Evolutionary conservation across 2,329 filamentous ascomycete species (phyloP).

Genomic region (Aspergillus thermomutatus): DNA sequence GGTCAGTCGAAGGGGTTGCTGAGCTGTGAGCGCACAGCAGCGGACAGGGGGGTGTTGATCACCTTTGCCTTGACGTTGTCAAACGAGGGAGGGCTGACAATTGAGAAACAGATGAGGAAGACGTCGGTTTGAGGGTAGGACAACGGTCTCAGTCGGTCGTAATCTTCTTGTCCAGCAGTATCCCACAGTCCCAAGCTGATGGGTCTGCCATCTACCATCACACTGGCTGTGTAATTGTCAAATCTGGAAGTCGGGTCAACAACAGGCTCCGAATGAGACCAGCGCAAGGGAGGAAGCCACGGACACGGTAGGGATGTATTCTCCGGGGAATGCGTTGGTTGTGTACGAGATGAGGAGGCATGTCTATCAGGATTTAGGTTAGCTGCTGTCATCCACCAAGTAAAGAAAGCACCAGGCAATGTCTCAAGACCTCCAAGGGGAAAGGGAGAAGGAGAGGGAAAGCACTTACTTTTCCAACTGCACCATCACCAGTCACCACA

Average conservation of each 20-base stretch:
- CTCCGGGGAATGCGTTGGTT: slow-evolving; percentile 98
- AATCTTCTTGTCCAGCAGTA: slow-evolving; percentile 98
- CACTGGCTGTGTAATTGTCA: slow-evolving; percentile 98
- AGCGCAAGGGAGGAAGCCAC: slow-evolving; percentile 23
- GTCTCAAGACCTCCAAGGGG: background rate
- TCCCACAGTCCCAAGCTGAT: slow-evolving; percentile 97
- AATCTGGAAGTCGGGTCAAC: slow-evolving; percentile 58
- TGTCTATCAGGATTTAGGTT: slow-evolving; percentile 59
- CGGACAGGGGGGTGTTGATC: slow-evolving; percentile 28
- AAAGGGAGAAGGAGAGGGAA: slow-evolving; percentile 9
- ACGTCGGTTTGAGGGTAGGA: slow-evolving; percentile 99
- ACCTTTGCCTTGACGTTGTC: slow-evolving; percentile 99
- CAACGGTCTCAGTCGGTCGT: slow-evolving; percentile 88
- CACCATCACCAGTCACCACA: slow-evolving; percentile 98
- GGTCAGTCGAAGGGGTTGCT: slow-evolving; percentile 6
- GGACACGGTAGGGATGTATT: slow-evolving; percentile 94
- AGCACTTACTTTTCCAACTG: slow-evolving; percentile 84
- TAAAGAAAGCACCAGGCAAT: background rate
- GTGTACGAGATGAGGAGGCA: slow-evolving; percentile 99
- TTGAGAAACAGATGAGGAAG: slow-evolving; percentile 97
- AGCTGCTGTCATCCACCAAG: background rate
- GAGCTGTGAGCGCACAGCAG: background rate
- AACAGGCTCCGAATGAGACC: slow-evolving; percentile 12
- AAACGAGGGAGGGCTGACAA: slow-evolving; percentile 95
- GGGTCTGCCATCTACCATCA: slow-evolving; percentile 97